phyloP scores from a whole-genome alignment of 768 basidiomycete genomes.

The Clavulina sp. region DNA sequence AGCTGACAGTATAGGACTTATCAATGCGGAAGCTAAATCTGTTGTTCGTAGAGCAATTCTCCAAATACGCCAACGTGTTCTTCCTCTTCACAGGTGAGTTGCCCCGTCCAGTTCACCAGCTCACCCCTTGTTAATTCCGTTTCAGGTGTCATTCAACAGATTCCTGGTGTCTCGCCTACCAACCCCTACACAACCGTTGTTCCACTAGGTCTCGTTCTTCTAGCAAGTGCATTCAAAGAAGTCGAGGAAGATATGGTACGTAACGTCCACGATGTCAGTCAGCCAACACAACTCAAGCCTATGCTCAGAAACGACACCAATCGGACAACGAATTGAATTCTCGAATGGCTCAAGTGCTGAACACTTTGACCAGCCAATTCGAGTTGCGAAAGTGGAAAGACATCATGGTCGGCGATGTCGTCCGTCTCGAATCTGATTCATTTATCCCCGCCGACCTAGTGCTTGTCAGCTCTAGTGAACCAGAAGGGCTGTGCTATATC shows the following conservation, averaged over 20 bases:
- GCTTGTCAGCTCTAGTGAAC: conserved; percentile 77
- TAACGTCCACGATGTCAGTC: conserved; percentile 9
- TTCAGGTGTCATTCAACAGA: conserved; percentile 81
- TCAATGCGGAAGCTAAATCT: background rate
- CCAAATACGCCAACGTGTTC: conserved; percentile 96
- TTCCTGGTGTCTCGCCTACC: conserved; percentile 93
- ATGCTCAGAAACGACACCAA: conserved; percentile 67
- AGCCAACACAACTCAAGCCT: background rate
- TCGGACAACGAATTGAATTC: conserved; percentile 87
- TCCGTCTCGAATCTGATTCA: conserved; percentile 78
- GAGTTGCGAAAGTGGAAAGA: conserved; percentile 70
- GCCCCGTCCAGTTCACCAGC: background rate
- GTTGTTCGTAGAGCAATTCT: conserved; percentile 68
- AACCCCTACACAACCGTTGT: conserved; percentile 89
- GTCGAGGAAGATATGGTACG: conserved; percentile 81
- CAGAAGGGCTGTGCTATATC: conserved; percentile 93
- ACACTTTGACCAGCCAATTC: conserved; percentile 38
- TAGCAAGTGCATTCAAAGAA: conserved; percentile 93
- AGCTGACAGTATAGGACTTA: conserved; percentile 12
- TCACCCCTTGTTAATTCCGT: background rate
- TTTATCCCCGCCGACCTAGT: conserved; percentile 94
- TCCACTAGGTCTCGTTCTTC: conserved; percentile 70
- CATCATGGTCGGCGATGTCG: conserved; percentile 78
- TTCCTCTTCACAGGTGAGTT: conserved; percentile 69
- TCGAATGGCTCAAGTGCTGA: conserved; percentile 58